Percentiles rank a stretch among this genome's conserved stretches.
phyloP scores from a whole-genome alignment of 2,329 filamentous ascomycete genomes.

The Zelopaecilomyces penicillatus region DNA sequence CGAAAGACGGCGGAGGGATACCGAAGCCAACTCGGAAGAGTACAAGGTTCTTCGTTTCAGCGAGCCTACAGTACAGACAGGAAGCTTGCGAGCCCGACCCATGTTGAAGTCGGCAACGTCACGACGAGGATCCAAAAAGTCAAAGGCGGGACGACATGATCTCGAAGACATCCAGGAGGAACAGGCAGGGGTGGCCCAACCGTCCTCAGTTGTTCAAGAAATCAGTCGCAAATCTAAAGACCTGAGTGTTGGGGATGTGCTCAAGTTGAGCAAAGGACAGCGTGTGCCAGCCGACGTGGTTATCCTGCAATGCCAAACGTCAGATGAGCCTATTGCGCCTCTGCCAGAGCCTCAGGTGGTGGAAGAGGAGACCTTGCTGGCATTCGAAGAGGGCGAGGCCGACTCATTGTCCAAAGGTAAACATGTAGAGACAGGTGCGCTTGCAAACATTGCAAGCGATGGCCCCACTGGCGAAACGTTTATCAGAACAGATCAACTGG shows the following conservation, averaged over 20 bases:
- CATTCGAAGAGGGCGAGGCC: conserved; percentile 30
- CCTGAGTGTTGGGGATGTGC: conserved; percentile 88
- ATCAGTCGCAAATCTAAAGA: conserved; percentile 75
- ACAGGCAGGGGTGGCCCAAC: conserved; percentile 27
- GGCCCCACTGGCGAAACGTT: conserved; percentile 76
- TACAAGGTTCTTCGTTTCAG: conserved; percentile 72
- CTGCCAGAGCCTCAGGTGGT: conserved; percentile 21
- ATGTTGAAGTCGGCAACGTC: conserved; percentile 36
- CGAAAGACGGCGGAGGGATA: conserved; percentile 73
- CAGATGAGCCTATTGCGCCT: conserved; percentile 36
- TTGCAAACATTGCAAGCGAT: conserved; percentile 21
- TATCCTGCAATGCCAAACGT: conserved; percentile 71
- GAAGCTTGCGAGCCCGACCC: conserved; percentile 29
- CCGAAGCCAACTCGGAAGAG: conserved; percentile 86
- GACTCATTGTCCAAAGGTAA: conserved; percentile 26
- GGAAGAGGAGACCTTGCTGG: conserved; percentile 33
- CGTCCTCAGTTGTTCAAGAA: conserved; percentile 51
- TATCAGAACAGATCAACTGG: conserved; percentile 92
- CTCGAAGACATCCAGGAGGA: conserved; percentile 61
- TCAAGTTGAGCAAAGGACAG: conserved; percentile 87
- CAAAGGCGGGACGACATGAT: conserved; percentile 22
- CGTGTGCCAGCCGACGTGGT: conserved; percentile 91
- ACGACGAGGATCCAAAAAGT: conserved; percentile 22
- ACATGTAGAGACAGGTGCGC: conserved; percentile 20
- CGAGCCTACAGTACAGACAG: conserved; percentile 36